Evolutionary conservation across 2,329 filamentous ascomycete genomes (phyloP).

Genomic region (Colletotrichum tamarilloi): DNA sequence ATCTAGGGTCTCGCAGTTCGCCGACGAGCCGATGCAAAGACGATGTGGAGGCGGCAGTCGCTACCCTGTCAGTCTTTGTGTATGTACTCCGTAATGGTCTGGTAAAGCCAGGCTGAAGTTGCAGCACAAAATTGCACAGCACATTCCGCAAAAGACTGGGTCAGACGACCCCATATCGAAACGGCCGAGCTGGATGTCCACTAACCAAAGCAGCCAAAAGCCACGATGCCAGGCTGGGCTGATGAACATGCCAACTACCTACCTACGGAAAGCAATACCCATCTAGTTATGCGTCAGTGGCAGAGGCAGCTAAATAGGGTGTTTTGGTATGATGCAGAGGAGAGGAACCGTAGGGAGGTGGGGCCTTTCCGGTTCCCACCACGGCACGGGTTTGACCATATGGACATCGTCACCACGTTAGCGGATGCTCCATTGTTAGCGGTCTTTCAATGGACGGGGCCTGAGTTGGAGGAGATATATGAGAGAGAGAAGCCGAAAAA

Average conservation of each 20-base stretch:
- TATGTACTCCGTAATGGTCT: too few species aligned
- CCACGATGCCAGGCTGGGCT: not conserved
- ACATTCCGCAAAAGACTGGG: not conserved
- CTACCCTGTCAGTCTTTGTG: not conserved
- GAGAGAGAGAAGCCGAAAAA: not conserved
- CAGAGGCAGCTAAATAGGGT: not conserved
- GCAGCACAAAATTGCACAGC: not conserved
- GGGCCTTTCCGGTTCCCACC: not conserved
- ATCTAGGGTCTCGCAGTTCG: constrained; percentile 32
- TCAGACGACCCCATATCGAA: not conserved
- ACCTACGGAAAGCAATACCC: not conserved
- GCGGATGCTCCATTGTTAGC: too few species aligned
- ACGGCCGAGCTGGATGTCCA: not conserved
- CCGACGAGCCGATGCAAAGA: constrained; percentile 29
- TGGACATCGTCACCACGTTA: too few species aligned
- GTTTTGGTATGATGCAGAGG: not conserved
- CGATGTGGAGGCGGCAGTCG: constrained; percentile 21
- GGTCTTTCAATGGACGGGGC: too few species aligned
- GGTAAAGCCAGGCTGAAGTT: not conserved
- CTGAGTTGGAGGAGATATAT: too few species aligned
- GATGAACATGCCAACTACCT: not conserved
- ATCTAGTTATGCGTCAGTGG: not conserved
- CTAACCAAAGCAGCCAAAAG: not conserved
- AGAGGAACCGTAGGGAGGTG: not conserved
- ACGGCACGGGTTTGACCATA: not conserved